Percentiles rank a stretch among this genome's conserved stretches.
These are phyloP conservation scores for Pestalotiopsis sp. DNA, from an alignment of 2,329 filamentous ascomycete species.

Conservation along the genomic window DNA sequence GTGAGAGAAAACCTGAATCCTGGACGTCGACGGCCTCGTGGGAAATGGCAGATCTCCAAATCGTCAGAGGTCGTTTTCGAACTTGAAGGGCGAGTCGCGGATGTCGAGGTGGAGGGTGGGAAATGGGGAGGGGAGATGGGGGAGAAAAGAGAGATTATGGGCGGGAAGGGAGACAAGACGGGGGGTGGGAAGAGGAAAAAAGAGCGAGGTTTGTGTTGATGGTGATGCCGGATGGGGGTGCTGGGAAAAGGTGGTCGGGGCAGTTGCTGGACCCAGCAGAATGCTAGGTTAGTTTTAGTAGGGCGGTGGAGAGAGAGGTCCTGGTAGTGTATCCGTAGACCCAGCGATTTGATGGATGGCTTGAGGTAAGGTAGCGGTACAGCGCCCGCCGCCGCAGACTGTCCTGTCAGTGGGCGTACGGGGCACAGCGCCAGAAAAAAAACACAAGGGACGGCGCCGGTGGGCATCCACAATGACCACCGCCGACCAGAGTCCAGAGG, in stretches of 20 bases:
- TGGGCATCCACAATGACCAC: background rate
- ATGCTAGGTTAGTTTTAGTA: background rate
- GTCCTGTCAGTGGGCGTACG: background rate
- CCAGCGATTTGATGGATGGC: background rate
- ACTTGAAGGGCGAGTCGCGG: slow-evolving; percentile 19
- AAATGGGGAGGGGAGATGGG: slow-evolving; percentile 6
- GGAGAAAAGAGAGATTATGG: slow-evolving; percentile 9
- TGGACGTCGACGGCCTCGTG: slow-evolving; percentile 25
- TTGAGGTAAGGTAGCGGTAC: background rate
- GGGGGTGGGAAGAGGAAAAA: slow-evolving; percentile 4
- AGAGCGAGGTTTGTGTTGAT: slow-evolving; percentile 9
- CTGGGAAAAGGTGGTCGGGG: background rate
- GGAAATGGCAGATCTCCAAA: slow-evolving; percentile 23
- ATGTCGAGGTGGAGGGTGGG: slow-evolving; percentile 17
- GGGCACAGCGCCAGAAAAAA: background rate
- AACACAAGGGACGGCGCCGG: background rate
- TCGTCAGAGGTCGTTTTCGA: slow-evolving; percentile 20
- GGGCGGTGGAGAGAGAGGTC: background rate
- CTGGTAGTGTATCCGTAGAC: background rate
- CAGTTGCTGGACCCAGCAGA: slow-evolving; percentile 11
- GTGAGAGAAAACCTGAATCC: slow-evolving; percentile 26
- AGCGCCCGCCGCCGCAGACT: background rate
- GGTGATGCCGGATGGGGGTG: slow-evolving; percentile 11
- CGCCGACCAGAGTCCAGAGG: background rate
- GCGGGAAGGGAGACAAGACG: slow-evolving; percentile 2